Base-by-base conservation (phyloP, 1,284 basidiomycete species). In the Apiotrichum porosum region DNA sequence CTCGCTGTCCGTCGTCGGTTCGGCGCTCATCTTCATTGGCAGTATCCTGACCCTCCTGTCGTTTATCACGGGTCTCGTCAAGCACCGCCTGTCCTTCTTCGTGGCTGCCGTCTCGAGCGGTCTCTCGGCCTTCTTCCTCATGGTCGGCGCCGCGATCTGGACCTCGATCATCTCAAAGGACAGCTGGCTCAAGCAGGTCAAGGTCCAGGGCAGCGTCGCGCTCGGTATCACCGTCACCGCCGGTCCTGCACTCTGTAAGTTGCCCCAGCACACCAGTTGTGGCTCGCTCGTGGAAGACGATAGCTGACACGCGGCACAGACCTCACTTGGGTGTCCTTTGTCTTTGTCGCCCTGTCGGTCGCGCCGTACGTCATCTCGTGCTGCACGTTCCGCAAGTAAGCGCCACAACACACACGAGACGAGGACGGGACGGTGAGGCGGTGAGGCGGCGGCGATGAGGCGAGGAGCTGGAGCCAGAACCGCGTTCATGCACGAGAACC, bases 281-380 rank as follows among this genome's bases (percentile, higher is more conserved):
- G 19, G n/a, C 6, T 5, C 19, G 21, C 9, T 12, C 6, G n/a
- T 22, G 19, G 18, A 37, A 30, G 31, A 40, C 22, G 2, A n/a
- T n/a, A n/a, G n/a, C n/a, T n/a, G n/a, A n/a, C n/a, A n/a, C n/a
- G n/a, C n/a, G n/a, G n/a, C n/a, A n/a, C 50, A 69, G 69, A 71
- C 57, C 58, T 71, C 38, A 62, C 62, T 14, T 75, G 73, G 73
- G 71, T 71, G 9, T 59, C 69, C 14, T 73, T 73, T 53, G 71
- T 57, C n/a, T 52, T 69, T 31, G 60, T 66, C 43, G 51, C 65
- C 9, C 57, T 75, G 23, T 61, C 69, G 15, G 58, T 69, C 37
- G 32, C 63, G n/a, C 72, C 72, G 19, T 74, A 73, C 63, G 61
- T 68, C 22, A 62, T 73, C 35, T 66, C 70, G 34, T 71, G 66